phyloP scores from a whole-genome alignment of 2,329 filamentous ascomycete genomes.

The Curvularia verruculosa region DNA sequence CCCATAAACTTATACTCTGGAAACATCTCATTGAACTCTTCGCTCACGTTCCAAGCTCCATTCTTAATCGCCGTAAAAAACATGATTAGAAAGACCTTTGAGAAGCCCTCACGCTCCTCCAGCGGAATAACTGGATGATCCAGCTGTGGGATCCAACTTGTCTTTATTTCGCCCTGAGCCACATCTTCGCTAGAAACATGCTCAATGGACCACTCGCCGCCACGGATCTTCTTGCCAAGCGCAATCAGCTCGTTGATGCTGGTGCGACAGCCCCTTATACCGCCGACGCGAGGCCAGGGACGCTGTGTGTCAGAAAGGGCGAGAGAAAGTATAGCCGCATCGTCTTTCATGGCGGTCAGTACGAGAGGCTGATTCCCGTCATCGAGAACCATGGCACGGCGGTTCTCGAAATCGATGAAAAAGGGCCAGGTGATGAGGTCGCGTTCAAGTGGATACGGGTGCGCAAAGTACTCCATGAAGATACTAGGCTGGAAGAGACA shows the following conservation, averaged over 20 bases:
- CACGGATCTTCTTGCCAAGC: slow-evolving; percentile 38
- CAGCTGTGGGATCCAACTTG: slow-evolving; percentile 51
- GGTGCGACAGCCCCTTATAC: slow-evolving; percentile 33
- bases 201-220: slow-evolving; percentile 50
- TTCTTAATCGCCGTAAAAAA: slow-evolving; percentile 51
- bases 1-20: slow-evolving; percentile 54
- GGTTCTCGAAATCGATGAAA: slow-evolving; percentile 38
- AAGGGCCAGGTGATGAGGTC: slow-evolving; percentile 50
- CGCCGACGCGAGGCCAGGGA: slow-evolving; percentile 38
- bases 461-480: slow-evolving; percentile 62
- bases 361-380: slow-evolving; percentile 34
- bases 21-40: slow-evolving; percentile 55
- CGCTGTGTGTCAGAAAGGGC: slow-evolving; percentile 32
- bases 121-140: slow-evolving; percentile 45
- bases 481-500: slow-evolving; percentile 62
- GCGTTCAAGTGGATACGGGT: slow-evolving; percentile 56
- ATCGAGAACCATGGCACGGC: slow-evolving; percentile 40
- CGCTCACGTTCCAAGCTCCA: slow-evolving; percentile 54
- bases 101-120: slow-evolving; percentile 44
- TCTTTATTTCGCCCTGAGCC: slow-evolving; percentile 48
- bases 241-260: slow-evolving; percentile 36
- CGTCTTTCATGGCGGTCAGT: slow-evolving; percentile 36
- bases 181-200: slow-evolving; percentile 58
- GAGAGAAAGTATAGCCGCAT: slow-evolving; percentile 30
- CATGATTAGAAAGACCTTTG: slow-evolving; percentile 50